Evolutionary conservation across 78 protist species (phyloP), one percentile per base, ranked within the genome.

Genomic region (Neovahlkampfia damariscottae): DNA sequence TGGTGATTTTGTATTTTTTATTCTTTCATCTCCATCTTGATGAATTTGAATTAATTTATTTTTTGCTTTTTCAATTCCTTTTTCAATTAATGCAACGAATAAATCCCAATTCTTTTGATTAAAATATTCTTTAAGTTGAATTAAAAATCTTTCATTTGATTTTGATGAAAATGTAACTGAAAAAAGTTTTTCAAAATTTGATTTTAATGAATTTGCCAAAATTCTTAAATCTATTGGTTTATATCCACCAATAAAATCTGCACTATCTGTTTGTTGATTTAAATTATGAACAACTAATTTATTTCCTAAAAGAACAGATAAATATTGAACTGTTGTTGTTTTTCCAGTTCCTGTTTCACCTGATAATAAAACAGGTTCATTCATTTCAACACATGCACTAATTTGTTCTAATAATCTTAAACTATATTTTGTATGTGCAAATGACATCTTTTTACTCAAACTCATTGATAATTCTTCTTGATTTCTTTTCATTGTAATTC

Each of bases 311-410:
- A 8, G 38, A 28, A 35, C 41, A 8, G 99, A 97, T 34, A 98
- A 86, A n/a, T 90, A 70, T 80, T 95, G 99, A 29, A 97, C 91
- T 0, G 82, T 72, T 3, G 94, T 38, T 5, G 99, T 96, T 86
- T 98, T 98, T 59, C 99, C 99, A 0, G 86, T 82, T 34, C 99
- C 99, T 34, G 97, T 94, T 70, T 94, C 97, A 32, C 97, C 97
- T 34, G 86, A 86, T 31, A 96, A 85, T 36, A 92, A 81, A 41
- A 87, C 87, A 0, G 97, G 90, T 86, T 96, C 99, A 66, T n/a
- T 32, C 50, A 37, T 8, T 19, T 36, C 30, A 74, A 94, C 91
- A 40, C 89, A 74, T 2, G 80, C 88, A 0, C 93, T 88, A 1
- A 96, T 32, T 37, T 84, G 81, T 67, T 96, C 98, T 62, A 94